Percentiles rank a stretch among this genome's conserved stretches.
Conservation (phyloP, 164 flowering plant genomes). For the Akebia trifoliata region DNA sequence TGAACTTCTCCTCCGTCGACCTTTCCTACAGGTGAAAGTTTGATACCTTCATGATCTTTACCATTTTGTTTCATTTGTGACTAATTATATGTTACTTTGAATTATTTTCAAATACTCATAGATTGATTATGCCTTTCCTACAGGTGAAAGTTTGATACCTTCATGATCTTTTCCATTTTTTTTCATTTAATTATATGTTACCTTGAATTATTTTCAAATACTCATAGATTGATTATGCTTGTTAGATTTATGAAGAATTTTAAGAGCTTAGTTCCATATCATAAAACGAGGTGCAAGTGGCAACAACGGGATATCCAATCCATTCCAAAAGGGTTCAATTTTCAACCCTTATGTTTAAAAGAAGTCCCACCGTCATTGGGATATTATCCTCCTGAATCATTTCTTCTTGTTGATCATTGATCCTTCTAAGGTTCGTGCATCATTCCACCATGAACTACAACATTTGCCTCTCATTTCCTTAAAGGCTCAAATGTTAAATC, state of each 20-base stretch:
- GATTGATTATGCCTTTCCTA: constrained; percentile 47
- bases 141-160: constrained; percentile 48
- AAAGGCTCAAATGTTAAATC: too few relatives aligned
- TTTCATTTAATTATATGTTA: neutral
- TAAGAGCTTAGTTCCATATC: neutral
- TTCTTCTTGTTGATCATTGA: too few relatives aligned
- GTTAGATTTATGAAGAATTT: neutral
- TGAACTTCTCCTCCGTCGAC: constrained; percentile 90
- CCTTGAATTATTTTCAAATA: neutral
- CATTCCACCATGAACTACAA: too few relatives aligned
- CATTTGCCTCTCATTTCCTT: too few relatives aligned
- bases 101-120: neutral
- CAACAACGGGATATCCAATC: too few relatives aligned
- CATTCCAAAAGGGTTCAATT: too few relatives aligned
- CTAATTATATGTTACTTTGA: neutral
- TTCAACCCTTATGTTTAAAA: too few relatives aligned
- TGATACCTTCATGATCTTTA: constrained; percentile 5
- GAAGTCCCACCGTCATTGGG: too few relatives aligned
- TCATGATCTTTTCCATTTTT: neutral
- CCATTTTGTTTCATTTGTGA: neutral
- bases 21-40: constrained; percentile 80
- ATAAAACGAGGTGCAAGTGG: neutral
- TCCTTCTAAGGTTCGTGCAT: too few relatives aligned
- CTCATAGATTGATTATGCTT: constrained; percentile 24
- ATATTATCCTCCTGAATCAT: neutral